Conservation (phyloP, 2,329 filamentous ascomycete species). For the Pyrenophora graminea region DNA sequence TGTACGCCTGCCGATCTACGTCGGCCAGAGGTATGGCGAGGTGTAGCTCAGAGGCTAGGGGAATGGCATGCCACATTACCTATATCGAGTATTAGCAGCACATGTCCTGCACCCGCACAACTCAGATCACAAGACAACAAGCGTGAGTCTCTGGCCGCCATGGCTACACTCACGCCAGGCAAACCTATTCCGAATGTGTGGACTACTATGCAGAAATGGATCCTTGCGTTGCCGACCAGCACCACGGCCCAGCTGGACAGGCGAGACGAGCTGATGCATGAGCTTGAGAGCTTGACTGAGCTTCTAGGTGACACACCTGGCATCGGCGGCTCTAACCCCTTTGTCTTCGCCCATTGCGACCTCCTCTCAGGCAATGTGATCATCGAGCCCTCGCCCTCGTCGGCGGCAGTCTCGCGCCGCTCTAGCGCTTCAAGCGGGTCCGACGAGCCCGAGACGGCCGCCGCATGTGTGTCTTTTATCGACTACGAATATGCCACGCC, state of each 20-base stretch:
- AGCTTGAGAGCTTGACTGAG: conserved; percentile 71
- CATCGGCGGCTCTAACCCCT: conserved; percentile 69
- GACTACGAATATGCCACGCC: conserved; percentile 98
- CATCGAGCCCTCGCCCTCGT: conserved; percentile 62
- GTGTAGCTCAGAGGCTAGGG: conserved; percentile 80
- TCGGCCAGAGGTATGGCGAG: conserved; percentile 74
- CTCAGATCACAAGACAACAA: conserved; percentile 40
- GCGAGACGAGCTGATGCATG: conserved; percentile 70
- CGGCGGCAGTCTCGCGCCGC: conserved; percentile 39
- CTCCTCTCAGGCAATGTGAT: conserved; percentile 97
- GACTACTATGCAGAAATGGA: conserved; percentile 97
- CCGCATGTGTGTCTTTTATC: conserved; percentile 67
- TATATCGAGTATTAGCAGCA: conserved; percentile 55
- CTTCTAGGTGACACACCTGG: conserved; percentile 78
- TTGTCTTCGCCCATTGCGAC: conserved; percentile 95
- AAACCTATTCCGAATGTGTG: conserved; percentile 85
- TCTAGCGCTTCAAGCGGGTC: conserved; percentile 40
- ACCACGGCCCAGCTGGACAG: conserved; percentile 71
- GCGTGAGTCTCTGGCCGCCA: conserved; percentile 44
- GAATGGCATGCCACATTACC: conserved; percentile 86
- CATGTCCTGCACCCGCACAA: conserved; percentile 41
- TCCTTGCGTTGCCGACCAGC: conserved; percentile 75
- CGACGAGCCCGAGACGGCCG: conserved; percentile 35
- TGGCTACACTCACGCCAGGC: conserved; percentile 58
- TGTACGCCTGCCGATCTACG: conserved; percentile 81